Evolutionary conservation across 352 stramenopile species (phyloP).

Genomic region (Phytopythium kandeliae): DNA sequence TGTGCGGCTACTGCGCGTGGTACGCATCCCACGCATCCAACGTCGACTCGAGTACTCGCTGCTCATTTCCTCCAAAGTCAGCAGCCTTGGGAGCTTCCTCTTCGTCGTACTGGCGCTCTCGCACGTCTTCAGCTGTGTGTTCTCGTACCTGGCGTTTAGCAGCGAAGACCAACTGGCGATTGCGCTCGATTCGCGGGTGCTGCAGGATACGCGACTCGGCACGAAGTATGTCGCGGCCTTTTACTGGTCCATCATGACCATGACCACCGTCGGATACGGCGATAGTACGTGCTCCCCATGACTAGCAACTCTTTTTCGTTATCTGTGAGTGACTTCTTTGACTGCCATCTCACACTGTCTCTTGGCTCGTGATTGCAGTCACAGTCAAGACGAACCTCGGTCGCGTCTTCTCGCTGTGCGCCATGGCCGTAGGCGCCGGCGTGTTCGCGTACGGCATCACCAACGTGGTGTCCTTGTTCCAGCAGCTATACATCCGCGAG

Average conservation of each 20-base stretch:
- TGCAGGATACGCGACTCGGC: slow-evolving; percentile 47
- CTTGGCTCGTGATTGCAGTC: slow-evolving; percentile 19
- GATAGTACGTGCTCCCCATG: slow-evolving; percentile 36
- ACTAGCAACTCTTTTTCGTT: not conserved
- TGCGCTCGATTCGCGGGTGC: slow-evolving; percentile 27
- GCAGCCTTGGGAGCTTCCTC: slow-evolving; percentile 67
- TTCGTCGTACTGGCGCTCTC: slow-evolving; percentile 67
- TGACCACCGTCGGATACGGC: slow-evolving; percentile 75
- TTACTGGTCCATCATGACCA: slow-evolving; percentile 88
- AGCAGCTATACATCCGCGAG: slow-evolving; percentile 70
- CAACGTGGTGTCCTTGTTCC: slow-evolving; percentile 71
- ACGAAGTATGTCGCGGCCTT: slow-evolving; percentile 73
- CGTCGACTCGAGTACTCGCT: slow-evolving; percentile 64
- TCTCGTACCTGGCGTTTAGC: slow-evolving; percentile 63
- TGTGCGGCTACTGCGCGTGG: slow-evolving; percentile 44
- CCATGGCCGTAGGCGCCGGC: slow-evolving; percentile 70
- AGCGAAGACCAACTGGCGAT: slow-evolving; percentile 40
- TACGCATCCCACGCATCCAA: slow-evolving; percentile 48
- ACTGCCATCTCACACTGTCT: not conserved
- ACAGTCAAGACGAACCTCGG: slow-evolving; percentile 63
- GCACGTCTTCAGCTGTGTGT: slow-evolving; percentile 80
- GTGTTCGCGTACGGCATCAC: slow-evolving; percentile 85
- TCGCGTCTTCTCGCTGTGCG: slow-evolving; percentile 58
- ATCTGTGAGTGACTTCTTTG: not conserved
- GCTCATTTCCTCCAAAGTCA: slow-evolving; percentile 73